Percentiles rank a stretch among this genome's conserved stretches.
phyloP scores from a whole-genome alignment of 2,329 filamentous ascomycete species.

The Cadophora luteo-olivacea region DNA sequence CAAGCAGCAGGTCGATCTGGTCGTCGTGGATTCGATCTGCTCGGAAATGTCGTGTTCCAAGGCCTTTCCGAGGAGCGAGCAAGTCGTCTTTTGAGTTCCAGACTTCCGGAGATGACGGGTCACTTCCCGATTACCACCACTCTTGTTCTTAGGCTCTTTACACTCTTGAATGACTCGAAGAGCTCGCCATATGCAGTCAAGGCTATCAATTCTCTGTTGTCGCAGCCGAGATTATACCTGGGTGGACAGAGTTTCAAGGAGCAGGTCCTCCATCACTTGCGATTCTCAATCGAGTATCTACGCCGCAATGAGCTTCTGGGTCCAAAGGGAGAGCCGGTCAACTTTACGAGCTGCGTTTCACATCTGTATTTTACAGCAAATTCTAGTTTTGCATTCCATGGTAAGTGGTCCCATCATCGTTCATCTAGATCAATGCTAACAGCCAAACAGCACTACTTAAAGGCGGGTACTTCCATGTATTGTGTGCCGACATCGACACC shows the following conservation, averaged over 20 bases:
- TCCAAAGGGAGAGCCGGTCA: slow-evolving; percentile 65
- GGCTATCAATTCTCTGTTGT: slow-evolving; percentile 70
- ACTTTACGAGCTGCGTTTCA: slow-evolving; percentile 73
- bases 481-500: slow-evolving; percentile 64
- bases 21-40: slow-evolving; percentile 78
- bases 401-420: slow-evolving; percentile 30
- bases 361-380: slow-evolving; percentile 82
- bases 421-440: slow-evolving; percentile 25
- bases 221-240: slow-evolving; percentile 73
- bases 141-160: slow-evolving; percentile 72
- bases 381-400: slow-evolving; percentile 77
- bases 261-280: slow-evolving; percentile 75
- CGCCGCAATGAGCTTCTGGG: slow-evolving; percentile 71
- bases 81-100: slow-evolving; percentile 73
- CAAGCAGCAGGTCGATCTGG: slow-evolving; percentile 81
- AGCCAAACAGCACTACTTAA: slow-evolving; percentile 61
- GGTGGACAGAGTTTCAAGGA: slow-evolving; percentile 72
- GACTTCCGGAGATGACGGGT: slow-evolving; percentile 75
- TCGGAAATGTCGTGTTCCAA: slow-evolving; percentile 83
- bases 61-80: slow-evolving; percentile 66
- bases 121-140: slow-evolving; percentile 82
- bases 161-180: slow-evolving; percentile 69
- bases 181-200: slow-evolving; percentile 66
- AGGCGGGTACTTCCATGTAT: slow-evolving; percentile 70
- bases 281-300: slow-evolving; percentile 83